Evolutionary conservation across 495 filamentous ascomycete genomes (phyloP), one percentile per base, ranked within the genome.

Genomic region (Geopyxis carbonaria): DNA sequence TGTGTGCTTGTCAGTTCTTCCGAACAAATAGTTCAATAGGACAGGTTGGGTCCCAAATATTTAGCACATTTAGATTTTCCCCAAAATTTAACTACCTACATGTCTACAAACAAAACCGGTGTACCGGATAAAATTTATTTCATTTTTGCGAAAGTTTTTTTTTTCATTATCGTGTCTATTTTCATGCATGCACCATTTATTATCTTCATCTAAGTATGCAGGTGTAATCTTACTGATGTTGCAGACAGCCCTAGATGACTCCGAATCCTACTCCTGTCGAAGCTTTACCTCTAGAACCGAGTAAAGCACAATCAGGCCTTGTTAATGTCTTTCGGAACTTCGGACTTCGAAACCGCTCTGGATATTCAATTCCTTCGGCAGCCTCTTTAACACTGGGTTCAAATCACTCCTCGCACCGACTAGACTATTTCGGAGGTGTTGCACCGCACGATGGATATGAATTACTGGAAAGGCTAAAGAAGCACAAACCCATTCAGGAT

Each of bases 401-500:
- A 11, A 29, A 33, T 32, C 51, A 45, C n/a, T 43, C 38, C 9
- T 25, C 38, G 16, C 30, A 40, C 9, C 35, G 43, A 23, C 30
- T 39, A 22, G 50, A 48, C 18, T 45, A 53, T 25, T 53, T 49
- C 11, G 29, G 42, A 13, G 50, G 45, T 18, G 2, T 14, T 31
- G 11, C 38, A 13, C 25, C 25, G 14, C 23, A 39, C 8, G 16
- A 29, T 28, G 24, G 49, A 53, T 24, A 23, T 28, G 18, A 45
- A 30, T 31, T 53, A 8, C 40, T 54, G 11, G 50, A 54, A 14
- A 55, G 22, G n/a, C 31, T 54, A 6, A 34, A 39, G 18, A 45
- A 39, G 30, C 32, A 32, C 30, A 54, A 49, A 36, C 45, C 51
- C 18, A 24, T 54, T 27, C 22, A 45, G 43, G 67, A 71, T 35